A percentile compares a stretch with the other conserved stretches of the same genome.
phyloP scores from a whole-genome alignment of 306 rosid genomes.

The Begonia peltatifolia region DNA sequence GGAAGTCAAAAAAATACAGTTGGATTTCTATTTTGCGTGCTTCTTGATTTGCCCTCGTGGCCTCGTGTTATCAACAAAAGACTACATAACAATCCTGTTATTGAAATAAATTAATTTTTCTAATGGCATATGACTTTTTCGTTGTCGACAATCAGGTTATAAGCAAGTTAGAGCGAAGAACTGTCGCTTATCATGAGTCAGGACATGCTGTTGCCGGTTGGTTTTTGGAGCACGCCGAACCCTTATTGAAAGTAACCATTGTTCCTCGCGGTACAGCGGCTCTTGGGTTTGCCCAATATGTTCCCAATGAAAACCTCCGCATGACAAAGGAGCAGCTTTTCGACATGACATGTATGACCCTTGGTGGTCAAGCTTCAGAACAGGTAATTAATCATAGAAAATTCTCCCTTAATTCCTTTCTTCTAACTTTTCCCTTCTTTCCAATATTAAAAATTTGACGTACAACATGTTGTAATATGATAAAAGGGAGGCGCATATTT shows the following conservation, averaged over 20 bases:
- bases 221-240: constrained; percentile 88
- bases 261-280: constrained; percentile 98
- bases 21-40: no score
- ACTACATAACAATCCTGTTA: no score
- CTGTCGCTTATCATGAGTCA: constrained; percentile 93
- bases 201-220: constrained; percentile 96
- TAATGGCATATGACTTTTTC: no score
- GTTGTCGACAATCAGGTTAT: constrained; percentile 47
- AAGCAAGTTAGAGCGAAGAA: constrained; percentile 83
- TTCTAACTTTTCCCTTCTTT: no score
- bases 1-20: no score
- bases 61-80: no score
- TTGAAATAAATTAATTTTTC: no score
- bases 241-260: constrained; percentile 78
- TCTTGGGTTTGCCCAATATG: constrained; percentile 93
- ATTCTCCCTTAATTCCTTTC: neutral
- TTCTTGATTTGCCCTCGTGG: no score
- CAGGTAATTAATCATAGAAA: constrained; percentile 31
- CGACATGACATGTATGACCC: constrained; percentile 91
- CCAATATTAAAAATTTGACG: no score
- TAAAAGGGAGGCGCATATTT: neutral
- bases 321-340: constrained; percentile 94
- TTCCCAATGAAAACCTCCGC: constrained; percentile 85
- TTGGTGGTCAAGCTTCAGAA: constrained; percentile 96
- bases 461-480: no score